Percentiles rank a stretch among this genome's conserved stretches.
Conservation (phyloP, 2,329 filamentous ascomycete genomes). For the Graphilbum ipis-grandicollis region DNA sequence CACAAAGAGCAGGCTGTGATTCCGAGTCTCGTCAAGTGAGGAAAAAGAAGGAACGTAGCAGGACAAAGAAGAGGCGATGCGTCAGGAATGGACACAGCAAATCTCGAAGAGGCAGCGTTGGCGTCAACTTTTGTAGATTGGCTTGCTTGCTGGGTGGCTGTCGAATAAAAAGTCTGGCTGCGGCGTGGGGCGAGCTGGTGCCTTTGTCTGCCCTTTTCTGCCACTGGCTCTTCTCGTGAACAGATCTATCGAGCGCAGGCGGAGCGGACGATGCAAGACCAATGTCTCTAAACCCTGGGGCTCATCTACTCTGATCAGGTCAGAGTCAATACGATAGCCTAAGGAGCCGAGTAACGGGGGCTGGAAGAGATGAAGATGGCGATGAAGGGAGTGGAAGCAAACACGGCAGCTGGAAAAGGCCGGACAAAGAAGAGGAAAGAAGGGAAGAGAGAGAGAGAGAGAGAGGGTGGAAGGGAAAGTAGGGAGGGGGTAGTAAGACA, state of each 20-base stretch:
- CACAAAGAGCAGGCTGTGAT: background rate
- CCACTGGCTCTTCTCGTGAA: background rate
- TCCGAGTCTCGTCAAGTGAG: background rate
- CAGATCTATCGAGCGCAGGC: background rate
- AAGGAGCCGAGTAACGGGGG: background rate
- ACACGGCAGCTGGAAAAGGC: background rate
- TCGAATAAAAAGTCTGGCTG: background rate
- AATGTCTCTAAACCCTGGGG: conserved; percentile 3
- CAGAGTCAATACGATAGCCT: background rate
- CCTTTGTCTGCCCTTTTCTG: background rate
- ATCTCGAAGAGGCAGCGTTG: background rate
- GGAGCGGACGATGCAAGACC: conserved; percentile 2
- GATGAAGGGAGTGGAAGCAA: background rate
- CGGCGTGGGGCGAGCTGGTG: background rate
- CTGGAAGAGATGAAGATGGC: no score
- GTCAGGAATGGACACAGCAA: background rate
- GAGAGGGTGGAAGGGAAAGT: background rate
- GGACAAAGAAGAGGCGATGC: background rate
- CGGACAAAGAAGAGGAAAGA: background rate
- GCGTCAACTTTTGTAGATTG: background rate
- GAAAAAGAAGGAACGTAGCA: background rate
- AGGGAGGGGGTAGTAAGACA: conserved; percentile 9
- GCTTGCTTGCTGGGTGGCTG: background rate
- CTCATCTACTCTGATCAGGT: conserved; percentile 2
- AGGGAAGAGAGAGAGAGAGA: background rate